Evolutionary conservation across 179 eudicot species (phyloP).

Genomic region (Beta lomatogona): DNA sequence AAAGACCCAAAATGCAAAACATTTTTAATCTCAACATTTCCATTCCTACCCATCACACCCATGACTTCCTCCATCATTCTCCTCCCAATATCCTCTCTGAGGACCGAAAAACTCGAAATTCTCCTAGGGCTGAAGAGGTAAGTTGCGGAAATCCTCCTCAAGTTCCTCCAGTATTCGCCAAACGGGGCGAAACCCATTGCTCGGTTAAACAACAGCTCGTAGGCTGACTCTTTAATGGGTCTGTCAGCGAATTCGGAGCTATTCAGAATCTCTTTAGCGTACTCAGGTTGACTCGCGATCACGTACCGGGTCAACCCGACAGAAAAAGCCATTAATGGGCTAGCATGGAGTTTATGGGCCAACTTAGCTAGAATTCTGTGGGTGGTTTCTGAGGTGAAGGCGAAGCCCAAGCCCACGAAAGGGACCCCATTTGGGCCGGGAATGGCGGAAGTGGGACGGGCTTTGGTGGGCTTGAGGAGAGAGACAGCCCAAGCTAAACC

Average conservation of each 20-base stretch:
- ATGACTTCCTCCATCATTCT: slow-evolving; percentile 37
- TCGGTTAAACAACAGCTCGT: slow-evolving; percentile 65
- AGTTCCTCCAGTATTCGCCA: slow-evolving; percentile 79
- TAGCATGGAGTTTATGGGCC: slow-evolving; percentile 29
- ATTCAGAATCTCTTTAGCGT: slow-evolving; percentile 62
- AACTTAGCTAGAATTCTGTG: slow-evolving; percentile 48
- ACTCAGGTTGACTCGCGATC: slow-evolving; percentile 62
- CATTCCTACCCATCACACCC: slow-evolving; percentile 34
- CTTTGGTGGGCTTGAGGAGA: slow-evolving; percentile 3
- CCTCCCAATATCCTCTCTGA: slow-evolving; percentile 39
- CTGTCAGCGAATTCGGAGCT: slow-evolving; percentile 78
- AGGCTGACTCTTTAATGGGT: slow-evolving; percentile 84
- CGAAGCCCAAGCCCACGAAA: slow-evolving; percentile 45
- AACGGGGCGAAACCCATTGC: slow-evolving; percentile 96
- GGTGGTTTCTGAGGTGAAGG: slow-evolving; percentile 43
- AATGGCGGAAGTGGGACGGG: slow-evolving; percentile 31
- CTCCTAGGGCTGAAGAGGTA: slow-evolving; percentile 67
- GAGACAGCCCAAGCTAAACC: slow-evolving; percentile 64
- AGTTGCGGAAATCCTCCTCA: slow-evolving; percentile 64
- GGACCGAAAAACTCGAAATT: slow-evolving; percentile 34
- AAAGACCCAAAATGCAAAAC: slow-evolving; percentile 67
- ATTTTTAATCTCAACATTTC: slow-evolving; percentile 44
- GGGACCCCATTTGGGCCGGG: slow-evolving; percentile 85
- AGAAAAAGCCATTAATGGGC: slow-evolving; percentile 67
- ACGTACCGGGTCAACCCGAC: slow-evolving; percentile 72